These are phyloP conservation scores for Lachancea kluyveri DNA, from an alignment of 805 yeast species.

Conservation along the genomic window DNA sequence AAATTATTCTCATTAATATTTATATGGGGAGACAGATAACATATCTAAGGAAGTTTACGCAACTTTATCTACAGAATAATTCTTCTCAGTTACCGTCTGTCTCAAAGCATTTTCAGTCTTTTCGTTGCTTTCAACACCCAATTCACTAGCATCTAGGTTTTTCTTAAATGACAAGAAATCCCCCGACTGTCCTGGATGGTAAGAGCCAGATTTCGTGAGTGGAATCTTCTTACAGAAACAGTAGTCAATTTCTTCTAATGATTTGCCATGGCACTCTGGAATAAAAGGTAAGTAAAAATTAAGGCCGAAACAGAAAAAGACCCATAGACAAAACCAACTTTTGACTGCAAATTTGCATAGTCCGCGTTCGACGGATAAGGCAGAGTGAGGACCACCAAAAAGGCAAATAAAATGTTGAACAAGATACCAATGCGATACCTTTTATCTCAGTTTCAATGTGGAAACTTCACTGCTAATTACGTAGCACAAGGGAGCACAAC, in stretches of 20 bases:
- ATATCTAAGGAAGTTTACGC: too few relatives aligned
- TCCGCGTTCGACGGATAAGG: slow-evolving; percentile 4
- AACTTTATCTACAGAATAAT: too few relatives aligned
- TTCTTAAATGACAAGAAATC: too few relatives aligned
- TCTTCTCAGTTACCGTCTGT: too few relatives aligned
- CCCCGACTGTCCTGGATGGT: too few relatives aligned
- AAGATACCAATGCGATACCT: slow-evolving; percentile 6
- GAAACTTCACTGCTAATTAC: slow-evolving; percentile 7
- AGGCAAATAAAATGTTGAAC: slow-evolving; percentile 5
- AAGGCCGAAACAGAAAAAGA: slow-evolving; percentile 3
- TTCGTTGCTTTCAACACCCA: too few relatives aligned
- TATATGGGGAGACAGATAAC: too few relatives aligned
- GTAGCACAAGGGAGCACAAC: slow-evolving; percentile 5
- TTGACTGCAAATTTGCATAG: slow-evolving; percentile 6
- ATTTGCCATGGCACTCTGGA: slow-evolving; percentile 1
- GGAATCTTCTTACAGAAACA: not conserved
- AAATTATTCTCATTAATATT: too few relatives aligned
- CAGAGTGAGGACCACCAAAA: slow-evolving; percentile 4
- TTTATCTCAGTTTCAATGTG: slow-evolving; percentile 3
- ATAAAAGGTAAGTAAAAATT: slow-evolving; percentile 3
- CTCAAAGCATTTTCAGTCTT: too few relatives aligned
- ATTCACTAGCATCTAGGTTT: too few relatives aligned
- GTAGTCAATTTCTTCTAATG: slow-evolving; percentile 3
- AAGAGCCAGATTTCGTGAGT: not conserved
- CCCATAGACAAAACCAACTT: slow-evolving; percentile 6